These are phyloP conservation scores for Ascochyta viciae-villosae DNA, from an alignment of 2,329 filamentous ascomycete genomes.

Conservation along the genomic window DNA sequence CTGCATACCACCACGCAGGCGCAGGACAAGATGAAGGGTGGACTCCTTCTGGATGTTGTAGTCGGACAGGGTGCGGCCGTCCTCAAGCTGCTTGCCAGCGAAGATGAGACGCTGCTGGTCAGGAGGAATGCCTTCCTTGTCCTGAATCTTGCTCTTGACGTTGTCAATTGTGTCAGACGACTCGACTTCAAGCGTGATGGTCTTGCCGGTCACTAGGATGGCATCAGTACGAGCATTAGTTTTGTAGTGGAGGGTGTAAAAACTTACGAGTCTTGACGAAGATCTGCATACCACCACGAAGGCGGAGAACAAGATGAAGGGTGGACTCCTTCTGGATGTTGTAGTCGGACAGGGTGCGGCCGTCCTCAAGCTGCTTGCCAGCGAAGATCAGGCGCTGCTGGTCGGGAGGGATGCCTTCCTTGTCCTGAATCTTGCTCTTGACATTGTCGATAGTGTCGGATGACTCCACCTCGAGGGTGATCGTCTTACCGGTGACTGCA, in stretches of 20 bases:
- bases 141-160: too few species aligned
- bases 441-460: conserved; percentile 96
- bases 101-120: conserved; percentile 67
- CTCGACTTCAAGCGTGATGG: too few species aligned
- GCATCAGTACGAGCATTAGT: too few species aligned
- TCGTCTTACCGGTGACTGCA: conserved; percentile 71
- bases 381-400: conserved; percentile 98
- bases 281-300: conserved; percentile 67
- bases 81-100: conserved; percentile 65
- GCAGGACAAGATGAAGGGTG: too few species aligned
- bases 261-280: too few species aligned
- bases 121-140: conserved; percentile 66
- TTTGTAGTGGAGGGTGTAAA: too few species aligned
- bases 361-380: conserved; percentile 96
- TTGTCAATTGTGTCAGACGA: too few species aligned
- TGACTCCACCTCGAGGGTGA: conserved; percentile 71
- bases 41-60: too few species aligned
- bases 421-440: conserved; percentile 96
- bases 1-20: too few species aligned
- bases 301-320: conserved; percentile 77
- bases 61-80: conserved; percentile 62
- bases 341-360: conserved; percentile 89
- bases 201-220: too few species aligned
- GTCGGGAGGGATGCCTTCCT: conserved; percentile 95
- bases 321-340: conserved; percentile 89